These are phyloP conservation scores for Saprolegnia parasitica DNA, from an alignment of 352 stramenopile species.

Conservation along the genomic window DNA sequence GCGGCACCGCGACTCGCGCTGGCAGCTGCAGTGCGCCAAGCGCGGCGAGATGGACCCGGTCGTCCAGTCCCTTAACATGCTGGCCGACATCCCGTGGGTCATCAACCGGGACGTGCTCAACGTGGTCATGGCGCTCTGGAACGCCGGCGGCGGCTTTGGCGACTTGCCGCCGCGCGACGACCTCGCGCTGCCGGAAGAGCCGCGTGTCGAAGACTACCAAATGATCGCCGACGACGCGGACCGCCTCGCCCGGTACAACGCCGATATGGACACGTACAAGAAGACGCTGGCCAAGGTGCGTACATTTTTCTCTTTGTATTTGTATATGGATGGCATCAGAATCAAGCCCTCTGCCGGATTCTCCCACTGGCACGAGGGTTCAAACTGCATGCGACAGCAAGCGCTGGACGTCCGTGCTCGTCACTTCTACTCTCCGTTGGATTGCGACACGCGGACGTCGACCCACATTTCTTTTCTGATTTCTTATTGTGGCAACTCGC, in stretches of 20 bases:
- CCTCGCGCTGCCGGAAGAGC: conserved; percentile 46
- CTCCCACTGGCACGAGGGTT: conserved; percentile 46
- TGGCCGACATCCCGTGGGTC: conserved; percentile 91
- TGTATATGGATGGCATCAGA: conserved; percentile 45
- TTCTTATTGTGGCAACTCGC: no score
- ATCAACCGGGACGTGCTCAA: conserved; percentile 94
- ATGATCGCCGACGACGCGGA: conserved; percentile 53
- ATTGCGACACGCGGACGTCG: conserved; percentile 34
- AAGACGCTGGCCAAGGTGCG: conserved; percentile 75
- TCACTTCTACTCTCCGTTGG: not conserved
- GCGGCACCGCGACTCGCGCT: conserved; percentile 74
- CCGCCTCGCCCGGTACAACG: not conserved
- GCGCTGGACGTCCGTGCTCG: not conserved
- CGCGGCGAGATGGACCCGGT: conserved; percentile 80
- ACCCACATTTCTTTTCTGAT: conserved; percentile 27
- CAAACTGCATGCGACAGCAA: conserved; percentile 80
- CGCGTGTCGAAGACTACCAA: conserved; percentile 53
- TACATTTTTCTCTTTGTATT: conserved; percentile 24
- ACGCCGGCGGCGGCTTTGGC: conserved; percentile 86
- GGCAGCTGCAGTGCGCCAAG: conserved; percentile 86
- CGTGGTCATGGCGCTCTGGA: conserved; percentile 88
- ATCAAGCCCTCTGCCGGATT: conserved; percentile 66
- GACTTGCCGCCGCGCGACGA: conserved; percentile 87
- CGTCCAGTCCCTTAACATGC: conserved; percentile 89
- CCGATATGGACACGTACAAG: conserved; percentile 39